Evolutionary conservation across 2,329 filamentous ascomycete genomes (phyloP).

Genomic region (Conoideocrella luteorostrata): DNA sequence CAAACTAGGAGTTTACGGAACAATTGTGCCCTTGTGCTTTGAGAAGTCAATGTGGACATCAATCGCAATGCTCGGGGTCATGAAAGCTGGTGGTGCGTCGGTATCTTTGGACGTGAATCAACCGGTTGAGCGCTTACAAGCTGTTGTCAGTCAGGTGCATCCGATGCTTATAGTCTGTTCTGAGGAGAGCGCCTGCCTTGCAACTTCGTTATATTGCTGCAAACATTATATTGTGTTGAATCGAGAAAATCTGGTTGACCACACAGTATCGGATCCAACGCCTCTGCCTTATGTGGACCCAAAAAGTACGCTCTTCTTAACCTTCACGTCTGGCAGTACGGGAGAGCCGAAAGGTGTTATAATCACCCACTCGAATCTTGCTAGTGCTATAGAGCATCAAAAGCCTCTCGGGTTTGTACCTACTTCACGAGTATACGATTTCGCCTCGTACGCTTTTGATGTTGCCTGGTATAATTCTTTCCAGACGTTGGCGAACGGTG

Average conservation of each 20-base stretch:
- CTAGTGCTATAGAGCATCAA: constrained; percentile 8
- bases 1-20: constrained; percentile 15
- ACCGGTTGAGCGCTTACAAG: constrained; percentile 8
- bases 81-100: constrained; percentile 24
- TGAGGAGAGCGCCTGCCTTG: too few species aligned
- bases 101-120: constrained; percentile 12
- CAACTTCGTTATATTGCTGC: too few species aligned
- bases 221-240: too few species aligned
- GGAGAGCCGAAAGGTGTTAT: constrained; percentile 17
- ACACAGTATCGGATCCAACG: not conserved
- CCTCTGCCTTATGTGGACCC: not conserved
- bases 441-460: constrained; percentile 11
- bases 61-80: constrained; percentile 24
- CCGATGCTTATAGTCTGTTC: constrained; percentile 6
- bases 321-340: constrained; percentile 18
- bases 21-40: constrained; percentile 25
- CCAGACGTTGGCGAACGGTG: constrained; percentile 6
- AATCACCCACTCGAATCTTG: constrained; percentile 10
- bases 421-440: constrained; percentile 9
- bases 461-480: constrained; percentile 9
- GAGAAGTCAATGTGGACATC: constrained; percentile 27
- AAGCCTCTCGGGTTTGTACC: constrained; percentile 3
- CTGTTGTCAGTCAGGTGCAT: constrained; percentile 2
- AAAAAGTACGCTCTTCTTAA: constrained; percentile 5
- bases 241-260: too few species aligned